phyloP scores from a whole-genome alignment of 805 yeast species.

The Cyberlindnera saturnus region DNA sequence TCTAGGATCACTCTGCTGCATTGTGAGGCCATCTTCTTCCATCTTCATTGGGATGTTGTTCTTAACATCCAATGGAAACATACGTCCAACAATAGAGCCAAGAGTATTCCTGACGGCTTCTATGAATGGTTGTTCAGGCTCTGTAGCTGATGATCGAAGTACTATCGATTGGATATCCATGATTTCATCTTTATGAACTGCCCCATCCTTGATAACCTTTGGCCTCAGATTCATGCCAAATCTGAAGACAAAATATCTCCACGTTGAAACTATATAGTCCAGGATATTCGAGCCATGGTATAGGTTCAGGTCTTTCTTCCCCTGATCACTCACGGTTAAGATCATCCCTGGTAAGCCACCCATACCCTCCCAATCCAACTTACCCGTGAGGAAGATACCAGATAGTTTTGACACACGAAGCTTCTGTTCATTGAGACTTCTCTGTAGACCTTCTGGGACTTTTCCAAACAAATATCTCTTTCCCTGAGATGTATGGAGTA shows the following conservation, averaged over 20 bases:
- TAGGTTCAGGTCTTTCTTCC: constrained; percentile 49
- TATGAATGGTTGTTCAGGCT: constrained; percentile 2
- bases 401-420: constrained; percentile 51
- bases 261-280: constrained; percentile 61
- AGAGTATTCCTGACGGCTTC: constrained; percentile 4
- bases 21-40: constrained; percentile 9
- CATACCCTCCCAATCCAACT: constrained; percentile 65
- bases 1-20: constrained; percentile 29
- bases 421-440: constrained; percentile 59
- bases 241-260: constrained; percentile 85
- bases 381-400: constrained; percentile 73
- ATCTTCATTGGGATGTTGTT: constrained; percentile 31
- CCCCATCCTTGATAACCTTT: constrained; percentile 18
- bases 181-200: constrained; percentile 28
- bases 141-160: constrained; percentile 1
- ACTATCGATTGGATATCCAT: constrained; percentile 20
- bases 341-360: constrained; percentile 94
- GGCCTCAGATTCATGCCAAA: constrained; percentile 52
- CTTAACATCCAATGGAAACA: constrained; percentile 51
- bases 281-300: constrained; percentile 43
- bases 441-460: constrained; percentile 80
- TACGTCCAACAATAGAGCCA: constrained; percentile 34
- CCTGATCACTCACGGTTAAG: constrained; percentile 76
- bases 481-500: constrained; percentile 33
- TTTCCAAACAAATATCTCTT: constrained; percentile 65